Evolutionary conservation across 1,139 yeast species (phyloP), one percentile per base, ranked within the genome.

Genomic region (Komagataea norvegica): DNA sequence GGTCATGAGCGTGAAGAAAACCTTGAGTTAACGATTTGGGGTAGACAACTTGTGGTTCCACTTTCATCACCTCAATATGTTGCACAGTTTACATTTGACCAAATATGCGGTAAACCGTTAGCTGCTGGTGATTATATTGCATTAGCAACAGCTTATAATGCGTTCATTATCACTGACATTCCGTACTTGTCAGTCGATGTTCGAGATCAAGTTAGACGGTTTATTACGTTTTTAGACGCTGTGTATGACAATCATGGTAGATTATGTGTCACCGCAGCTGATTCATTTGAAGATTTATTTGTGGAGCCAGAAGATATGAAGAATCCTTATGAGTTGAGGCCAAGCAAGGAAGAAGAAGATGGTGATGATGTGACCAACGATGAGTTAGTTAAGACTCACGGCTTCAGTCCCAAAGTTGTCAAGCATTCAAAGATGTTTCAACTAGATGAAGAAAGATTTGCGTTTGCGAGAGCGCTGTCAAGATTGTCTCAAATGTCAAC

Each of bases 101-200:
- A 91, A 56, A 65, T 91, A 28, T 91, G 97, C 60, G 96, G 94
- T 2, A 65, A 71, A 42, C 91, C 95, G 8, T 64, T 86, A 47
- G 88, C 95, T n/a, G 96, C 98, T 0, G 97, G 96, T 9, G 98
- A 91, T 60, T 91, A 91, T 57, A 69, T 91, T 28, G 79, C 88
- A 24, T 64, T 91, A 46, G 95, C 96, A 4, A 70, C 74, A n/a
- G 67, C 78, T 19, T 91, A 79, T 65, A 76, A 77, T 40, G 74
- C 89, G 9, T 83, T 89, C 50, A 77, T 91, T 11, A 71, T 91
- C 29, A 88, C 97, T 0, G 97, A 89, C 56, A 88, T 91, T 33
- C 98, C 98, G 5, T 79, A 79, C 47, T 64, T 91, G 48, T 79
- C 94, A 15, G 71, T 83, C 19, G 72, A 81, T 45, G 83, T 77